phyloP scores from a whole-genome alignment of 331 rosid species.

The Malus hybrid region DNA sequence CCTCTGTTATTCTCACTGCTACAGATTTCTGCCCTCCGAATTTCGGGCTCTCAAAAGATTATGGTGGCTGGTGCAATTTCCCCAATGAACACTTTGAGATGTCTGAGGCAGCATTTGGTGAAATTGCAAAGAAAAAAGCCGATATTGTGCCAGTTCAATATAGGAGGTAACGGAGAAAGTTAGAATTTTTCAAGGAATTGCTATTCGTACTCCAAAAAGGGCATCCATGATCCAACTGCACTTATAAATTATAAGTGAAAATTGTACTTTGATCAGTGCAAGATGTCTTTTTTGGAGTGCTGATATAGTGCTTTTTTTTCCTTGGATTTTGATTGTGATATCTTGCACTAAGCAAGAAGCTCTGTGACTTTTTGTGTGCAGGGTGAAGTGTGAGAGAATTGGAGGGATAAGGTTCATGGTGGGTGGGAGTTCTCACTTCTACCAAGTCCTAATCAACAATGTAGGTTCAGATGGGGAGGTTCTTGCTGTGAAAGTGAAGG shows the following conservation, averaged over 20 bases:
- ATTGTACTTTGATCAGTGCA: too few relatives aligned
- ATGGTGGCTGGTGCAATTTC: slow-evolving; percentile 98
- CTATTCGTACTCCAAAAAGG: too few relatives aligned
- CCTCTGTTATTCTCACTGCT: slow-evolving; percentile 73
- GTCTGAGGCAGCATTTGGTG: slow-evolving; percentile 75
- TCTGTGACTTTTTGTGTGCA: slow-evolving; percentile 26
- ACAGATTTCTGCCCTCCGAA: slow-evolving; percentile 97
- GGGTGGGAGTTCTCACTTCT: slow-evolving; percentile 73
- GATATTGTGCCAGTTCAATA: slow-evolving; percentile 90
- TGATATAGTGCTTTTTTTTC: neutral
- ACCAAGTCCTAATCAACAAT: slow-evolving; percentile 70
- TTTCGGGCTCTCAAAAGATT: slow-evolving; percentile 73
- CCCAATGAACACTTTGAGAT: slow-evolving; percentile 90
- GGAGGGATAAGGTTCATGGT: slow-evolving; percentile 73
- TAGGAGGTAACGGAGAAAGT: slow-evolving; percentile 53
- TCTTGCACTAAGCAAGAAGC: slow-evolving; percentile 6
- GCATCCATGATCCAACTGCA: too few relatives aligned
- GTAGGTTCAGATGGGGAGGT: slow-evolving; percentile 88
- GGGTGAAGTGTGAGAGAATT: slow-evolving; percentile 74
- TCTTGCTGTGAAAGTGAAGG: slow-evolving; percentile 86
- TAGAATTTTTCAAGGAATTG: neutral
- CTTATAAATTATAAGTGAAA: too few relatives aligned
- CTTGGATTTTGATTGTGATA: slow-evolving; percentile 3
- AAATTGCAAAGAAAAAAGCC: slow-evolving; percentile 72
- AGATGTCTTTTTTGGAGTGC: too few relatives aligned